Percentiles rank a stretch among this genome's conserved stretches.
Conservation (phyloP, 2,329 filamentous ascomycete species). For the Colletotrichum coccodes region DNA sequence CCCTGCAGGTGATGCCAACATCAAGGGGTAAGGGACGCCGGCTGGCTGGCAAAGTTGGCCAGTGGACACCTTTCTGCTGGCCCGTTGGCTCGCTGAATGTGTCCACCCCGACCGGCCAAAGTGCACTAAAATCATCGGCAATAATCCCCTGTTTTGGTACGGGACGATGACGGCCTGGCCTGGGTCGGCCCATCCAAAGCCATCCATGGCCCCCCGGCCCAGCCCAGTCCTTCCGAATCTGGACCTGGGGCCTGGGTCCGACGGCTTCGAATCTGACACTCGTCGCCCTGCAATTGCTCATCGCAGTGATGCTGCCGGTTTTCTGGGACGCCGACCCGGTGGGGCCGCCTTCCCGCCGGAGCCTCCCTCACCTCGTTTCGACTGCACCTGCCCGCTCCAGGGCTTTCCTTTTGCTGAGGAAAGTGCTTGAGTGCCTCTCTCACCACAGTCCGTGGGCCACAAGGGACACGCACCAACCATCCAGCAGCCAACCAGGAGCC, state of each 20-base stretch:
- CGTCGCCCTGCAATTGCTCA: background rate
- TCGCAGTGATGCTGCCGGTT: no score
- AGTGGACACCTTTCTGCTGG: conserved; percentile 10
- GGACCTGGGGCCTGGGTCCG: background rate
- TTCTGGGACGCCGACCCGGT: conserved; percentile 8
- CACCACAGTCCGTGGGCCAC: background rate
- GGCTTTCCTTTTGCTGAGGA: background rate
- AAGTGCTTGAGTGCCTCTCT: background rate
- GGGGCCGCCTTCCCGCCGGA: conserved; percentile 16
- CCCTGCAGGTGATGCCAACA: background rate
- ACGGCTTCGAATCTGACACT: background rate
- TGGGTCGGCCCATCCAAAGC: background rate
- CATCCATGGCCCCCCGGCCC: background rate
- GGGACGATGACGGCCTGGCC: background rate
- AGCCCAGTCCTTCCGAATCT: background rate
- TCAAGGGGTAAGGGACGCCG: no score
- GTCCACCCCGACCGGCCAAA: background rate
- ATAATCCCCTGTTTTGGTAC: background rate
- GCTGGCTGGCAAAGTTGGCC: background rate
- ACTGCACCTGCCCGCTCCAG: background rate
- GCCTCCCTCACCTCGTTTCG: conserved; percentile 1
- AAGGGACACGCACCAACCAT: background rate
- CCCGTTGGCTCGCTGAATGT: background rate
- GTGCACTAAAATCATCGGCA: background rate
- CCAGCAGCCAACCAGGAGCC: background rate